Base-by-base conservation (phyloP, 805 yeast genomes). In the Wickerhamomyces xylosicus region DNA sequence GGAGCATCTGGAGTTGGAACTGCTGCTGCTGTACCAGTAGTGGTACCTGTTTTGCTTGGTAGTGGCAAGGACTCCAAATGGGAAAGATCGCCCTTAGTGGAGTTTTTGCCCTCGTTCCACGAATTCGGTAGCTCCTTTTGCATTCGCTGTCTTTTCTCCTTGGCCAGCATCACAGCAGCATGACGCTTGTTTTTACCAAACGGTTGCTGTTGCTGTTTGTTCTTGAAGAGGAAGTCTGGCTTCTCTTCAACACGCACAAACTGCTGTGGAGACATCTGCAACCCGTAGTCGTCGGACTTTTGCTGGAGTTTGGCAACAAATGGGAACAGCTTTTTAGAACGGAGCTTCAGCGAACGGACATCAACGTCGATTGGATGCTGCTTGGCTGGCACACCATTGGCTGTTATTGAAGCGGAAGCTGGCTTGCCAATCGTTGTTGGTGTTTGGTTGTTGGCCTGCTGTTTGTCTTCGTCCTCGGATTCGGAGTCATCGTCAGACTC, bases 231-330 rank as follows among this genome's bases (percentile, higher is more conserved):
- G 29, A 25, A 25, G 14, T 25, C 13, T 4, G 29, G 29, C 29
- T 57, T 62, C 39, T 69, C 73, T 37, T 74, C 79, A 27, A 67
- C 74, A 41, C 71, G 62, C 25, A 66, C 70, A 50, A 79, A 82
- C 48, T 79, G 81, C 31, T 75, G 72, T 33, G 71, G 70, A 44
- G 80, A 78, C 17, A 89, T 77, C 2, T 79, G 61, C 40, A 76
- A 79, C 22, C 99, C 99, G 57, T 90, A 92, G 47, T 90, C 97
- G 54, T 92, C 97, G 35, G 69, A 63, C 47, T 82, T 75, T 19
- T 71, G 63, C 48, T 74, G 6, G 11, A 8, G 73, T 36, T 67
- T 71, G 1, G 72, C 70, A 31, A 74, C 62, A 48, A 65, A 82
- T 11, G 95, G 97, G 53, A 90, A 92, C 84, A 83, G 80, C 13